Base-by-base conservation (phyloP, 805 yeast genomes). In the Candida coleopterorum region DNA sequence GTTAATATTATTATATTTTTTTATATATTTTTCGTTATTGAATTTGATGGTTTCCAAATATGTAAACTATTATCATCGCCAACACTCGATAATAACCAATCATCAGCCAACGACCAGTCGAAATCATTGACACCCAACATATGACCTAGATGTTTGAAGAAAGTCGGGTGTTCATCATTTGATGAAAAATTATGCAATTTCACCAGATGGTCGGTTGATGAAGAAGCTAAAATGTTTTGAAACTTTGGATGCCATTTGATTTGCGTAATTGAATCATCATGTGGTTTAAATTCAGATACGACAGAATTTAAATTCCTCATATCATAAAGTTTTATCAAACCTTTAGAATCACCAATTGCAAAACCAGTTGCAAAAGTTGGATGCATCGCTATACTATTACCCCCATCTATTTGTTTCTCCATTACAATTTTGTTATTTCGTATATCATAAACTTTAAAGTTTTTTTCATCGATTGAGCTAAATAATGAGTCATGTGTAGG, bases 61-160 rank as follows among this genome's bases (percentile, higher is more conserved):
- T 89, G 96, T n/a, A 88, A 61, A 1, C 89, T 75, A 53, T 89
- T 89, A 52, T 89, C 96, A 49, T 83, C 87, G 0, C 86, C 77
- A 4, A 84, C 90, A 49, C 87, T 79, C 3, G 86, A 80, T 25
- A 87, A 44, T 72, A 81, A 68, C 75, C 81, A 75, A 4, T 77
- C 75, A 39, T 77, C 84, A 40, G 78, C 78, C 0, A 77, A 74
- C 39, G 85, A 83, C 97, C 97, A 89, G 23, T 77, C 72, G 20
- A 87, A 60, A 48, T 88, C 97, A 45, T 82, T 84, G 3, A 89
- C 85, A 3, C 90, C 88, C n/a, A 82, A 64, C 74, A 81, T 72
- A 56, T 89, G 97, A 0, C 97, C 97, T 3, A 79, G 81, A 58
- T 89, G 97, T 3, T 70, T 68, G 52, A 89, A 88, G 6, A 77